Conservation (phyloP, 2,329 filamentous ascomycete species). For the Sporothrix luriei region DNA sequence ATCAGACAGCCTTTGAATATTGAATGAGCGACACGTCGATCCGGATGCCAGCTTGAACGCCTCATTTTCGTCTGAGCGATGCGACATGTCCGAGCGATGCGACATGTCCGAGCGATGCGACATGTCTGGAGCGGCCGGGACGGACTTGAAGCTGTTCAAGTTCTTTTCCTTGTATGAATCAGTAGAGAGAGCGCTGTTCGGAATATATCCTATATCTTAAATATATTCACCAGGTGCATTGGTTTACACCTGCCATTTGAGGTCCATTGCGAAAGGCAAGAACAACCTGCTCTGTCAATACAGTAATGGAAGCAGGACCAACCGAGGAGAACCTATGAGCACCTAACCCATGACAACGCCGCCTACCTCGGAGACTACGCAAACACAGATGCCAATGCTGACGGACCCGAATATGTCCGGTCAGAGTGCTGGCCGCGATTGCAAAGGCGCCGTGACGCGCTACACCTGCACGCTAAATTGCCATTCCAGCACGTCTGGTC, state of each 20-base stretch:
- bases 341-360: not conserved
- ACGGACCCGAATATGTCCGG: not conserved
- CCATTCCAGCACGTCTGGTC: too few relatives aligned
- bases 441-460: not conserved
- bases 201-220: too few relatives aligned
- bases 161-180: not conserved
- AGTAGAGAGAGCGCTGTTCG: not conserved
- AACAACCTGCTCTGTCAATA: not conserved
- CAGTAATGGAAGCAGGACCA: not conserved
- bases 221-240: not conserved
- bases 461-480: not conserved
- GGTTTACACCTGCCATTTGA: not conserved
- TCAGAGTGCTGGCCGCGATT: too few relatives aligned
- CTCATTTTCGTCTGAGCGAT: slow-evolving; percentile 9
- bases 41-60: not conserved
- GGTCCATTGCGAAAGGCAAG: not conserved
- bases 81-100: not conserved
- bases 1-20: not conserved
- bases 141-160: not conserved
- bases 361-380: not conserved
- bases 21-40: not conserved
- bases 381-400: not conserved
- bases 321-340: not conserved
- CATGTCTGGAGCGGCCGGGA: not conserved
- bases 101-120: not conserved